Evolutionary conservation across 257 asterid species (phyloP), one percentile per base, ranked within the genome.

Genomic region (Gentiana macrophylla): DNA sequence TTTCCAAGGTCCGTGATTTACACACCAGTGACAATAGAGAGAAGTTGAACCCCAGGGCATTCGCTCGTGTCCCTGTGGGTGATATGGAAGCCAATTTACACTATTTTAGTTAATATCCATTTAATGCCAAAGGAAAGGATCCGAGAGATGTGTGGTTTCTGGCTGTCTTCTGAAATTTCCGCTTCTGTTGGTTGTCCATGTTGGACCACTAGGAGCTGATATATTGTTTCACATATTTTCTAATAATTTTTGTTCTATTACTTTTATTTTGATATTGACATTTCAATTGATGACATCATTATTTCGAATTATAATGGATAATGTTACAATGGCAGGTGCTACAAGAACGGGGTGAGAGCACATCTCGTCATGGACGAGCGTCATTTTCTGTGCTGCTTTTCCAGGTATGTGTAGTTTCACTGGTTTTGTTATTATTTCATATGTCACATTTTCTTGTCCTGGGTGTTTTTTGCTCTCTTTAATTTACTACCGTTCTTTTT

Each of bases 291-390:
- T 48, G 24, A 34, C 12, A 3, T 5, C 9, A 6, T 36, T 12
- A 12, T 7, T 59, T 57, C 57, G 51, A 34, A 48, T n/a, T 51
- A 37, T 6, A 45, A 37, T 46, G 43, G 46, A 41, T 41, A 41
- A 41, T 2, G 9, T 56, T 73, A 54, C 65, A 51, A 53, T 80
- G 52, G 77, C 77, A 92, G 99, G 99, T 92, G 57, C 77, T 92
- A 75, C 99, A 92, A 71, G 99, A 92, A 65, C 87, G 99, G 43
- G 97, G 99, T 68, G 99, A 92, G 80, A 92, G 99, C 84, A 88
- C 99, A 63, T 92, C 97, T 60, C 99, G 99, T 56, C 99, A 92
- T 48, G 97, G 99, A 65, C 93, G 99, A 63, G 94, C 99, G 56
- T 81, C 99, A 57, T 92, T 92, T 72, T 92, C 99, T 38, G 97